These are phyloP conservation scores for Pythium scleroteichum DNA, from an alignment of 352 stramenopile species.

Conservation along the genomic window DNA sequence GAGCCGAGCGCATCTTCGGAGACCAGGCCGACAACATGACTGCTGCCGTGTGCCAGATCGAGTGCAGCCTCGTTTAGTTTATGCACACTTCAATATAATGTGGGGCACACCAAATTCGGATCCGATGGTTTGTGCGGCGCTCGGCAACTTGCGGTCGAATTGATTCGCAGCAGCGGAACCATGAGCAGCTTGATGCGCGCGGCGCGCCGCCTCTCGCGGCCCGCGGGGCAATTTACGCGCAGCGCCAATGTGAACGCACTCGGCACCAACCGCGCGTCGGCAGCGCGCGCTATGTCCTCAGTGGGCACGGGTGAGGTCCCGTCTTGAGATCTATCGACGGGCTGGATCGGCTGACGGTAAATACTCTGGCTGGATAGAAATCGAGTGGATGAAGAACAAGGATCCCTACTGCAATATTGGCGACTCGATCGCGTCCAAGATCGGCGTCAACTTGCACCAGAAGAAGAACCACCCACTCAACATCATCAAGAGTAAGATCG, in stretches of 20 bases:
- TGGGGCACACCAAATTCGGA: constrained; percentile 15
- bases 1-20: constrained; percentile 71
- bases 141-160: constrained; percentile 17
- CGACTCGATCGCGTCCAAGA: constrained; percentile 84
- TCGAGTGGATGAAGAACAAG: constrained; percentile 77
- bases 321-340: no score
- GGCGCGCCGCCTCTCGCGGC: constrained; percentile 17
- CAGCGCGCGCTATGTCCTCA: constrained; percentile 13
- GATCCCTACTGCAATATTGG: constrained; percentile 89
- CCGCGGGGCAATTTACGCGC: constrained; percentile 8
- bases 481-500: constrained; percentile 94
- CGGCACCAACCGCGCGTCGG: not conserved
- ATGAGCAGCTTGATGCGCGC: constrained; percentile 25
- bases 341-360: no score
- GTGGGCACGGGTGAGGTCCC: constrained; percentile 18
- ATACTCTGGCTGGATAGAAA: constrained; percentile 28
- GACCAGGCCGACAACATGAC: constrained; percentile 90
- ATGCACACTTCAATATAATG: constrained; percentile 2
- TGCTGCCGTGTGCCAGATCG: constrained; percentile 61
- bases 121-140: constrained; percentile 9
- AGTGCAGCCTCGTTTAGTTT: constrained; percentile 23
- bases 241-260: constrained; percentile 15
- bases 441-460: constrained; percentile 87
- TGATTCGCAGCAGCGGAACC: constrained; percentile 17
- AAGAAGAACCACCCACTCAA: constrained; percentile 87